phyloP scores from a whole-genome alignment of 208 protist genomes.

The Polymyxa betae region DNA sequence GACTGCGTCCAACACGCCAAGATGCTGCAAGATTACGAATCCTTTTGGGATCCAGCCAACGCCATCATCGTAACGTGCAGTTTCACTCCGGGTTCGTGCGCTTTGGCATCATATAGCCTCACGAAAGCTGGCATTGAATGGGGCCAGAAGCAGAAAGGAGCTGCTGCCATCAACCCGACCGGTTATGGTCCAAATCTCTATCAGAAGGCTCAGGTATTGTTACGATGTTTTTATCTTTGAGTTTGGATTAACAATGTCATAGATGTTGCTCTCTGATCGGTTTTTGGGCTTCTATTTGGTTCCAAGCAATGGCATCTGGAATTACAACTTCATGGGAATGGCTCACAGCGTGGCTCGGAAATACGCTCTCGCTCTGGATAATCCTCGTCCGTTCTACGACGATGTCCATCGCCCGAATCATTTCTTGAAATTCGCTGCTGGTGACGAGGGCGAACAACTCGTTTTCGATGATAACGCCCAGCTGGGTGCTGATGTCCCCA shows the following conservation, averaged over 20 bases:
- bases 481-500: too few relatives aligned
- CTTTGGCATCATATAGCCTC: conserved; percentile 84
- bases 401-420: conserved; percentile 86
- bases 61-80: conserved; percentile 59
- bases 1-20: conserved; percentile 83
- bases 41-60: neutral
- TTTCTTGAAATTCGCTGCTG: conserved; percentile 83
- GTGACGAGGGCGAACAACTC: conserved; percentile 43
- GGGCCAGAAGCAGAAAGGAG: conserved; percentile 83
- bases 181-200: conserved; percentile 83
- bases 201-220: conserved; percentile 79
- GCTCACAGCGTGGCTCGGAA: conserved; percentile 80
- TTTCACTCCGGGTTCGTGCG: conserved; percentile 89
- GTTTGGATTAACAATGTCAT: neutral
- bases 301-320: conserved; percentile 82
- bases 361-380: conserved; percentile 83
- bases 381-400: conserved; percentile 90
- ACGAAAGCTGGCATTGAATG: conserved; percentile 86
- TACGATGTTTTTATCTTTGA: neutral
- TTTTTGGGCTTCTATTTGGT: conserved; percentile 93
- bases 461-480: too few relatives aligned
- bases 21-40: conserved; percentile 80
- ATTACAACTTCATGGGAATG: conserved; percentile 92
- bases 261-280: conserved; percentile 85
- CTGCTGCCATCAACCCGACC: conserved; percentile 63